Conservation (phyloP, 2,329 filamentous ascomycete species). For the Neonectria ditissima region DNA sequence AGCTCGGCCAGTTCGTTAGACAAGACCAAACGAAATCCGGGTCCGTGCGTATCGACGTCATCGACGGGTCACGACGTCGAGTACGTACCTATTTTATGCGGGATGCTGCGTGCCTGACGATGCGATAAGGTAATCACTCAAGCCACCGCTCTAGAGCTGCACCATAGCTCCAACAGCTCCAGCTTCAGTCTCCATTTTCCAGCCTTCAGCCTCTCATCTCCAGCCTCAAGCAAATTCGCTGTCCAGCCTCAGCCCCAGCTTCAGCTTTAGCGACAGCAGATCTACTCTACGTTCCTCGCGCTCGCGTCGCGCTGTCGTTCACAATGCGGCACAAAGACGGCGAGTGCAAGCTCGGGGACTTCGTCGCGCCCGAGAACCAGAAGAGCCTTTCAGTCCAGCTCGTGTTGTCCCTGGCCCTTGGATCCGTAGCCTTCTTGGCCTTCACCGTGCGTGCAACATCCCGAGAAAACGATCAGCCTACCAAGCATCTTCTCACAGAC, state of each 20-base stretch:
- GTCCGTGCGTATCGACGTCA: conserved; percentile 26
- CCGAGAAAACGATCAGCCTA: neutral
- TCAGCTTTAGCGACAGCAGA: neutral
- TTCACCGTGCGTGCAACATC: conserved; percentile 73
- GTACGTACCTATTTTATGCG: neutral
- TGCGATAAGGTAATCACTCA: conserved; percentile 21
- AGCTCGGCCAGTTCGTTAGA: neutral
- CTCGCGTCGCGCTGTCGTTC: conserved; percentile 3
- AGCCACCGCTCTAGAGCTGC: neutral
- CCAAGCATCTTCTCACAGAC: conserved; percentile 2
- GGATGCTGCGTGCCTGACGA: conserved; percentile 1
- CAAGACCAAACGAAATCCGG: neutral
- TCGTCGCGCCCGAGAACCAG: conserved; percentile 40
- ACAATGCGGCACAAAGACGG: conserved; percentile 22
- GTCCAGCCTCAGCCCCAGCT: neutral
- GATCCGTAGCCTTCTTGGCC: conserved; percentile 75
- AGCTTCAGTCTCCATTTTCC: conserved; percentile 5
- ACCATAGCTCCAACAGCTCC: conserved; percentile 10
- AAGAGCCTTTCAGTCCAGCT: conserved; percentile 73
- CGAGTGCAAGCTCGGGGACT: conserved; percentile 40
- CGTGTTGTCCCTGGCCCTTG: conserved; percentile 77
- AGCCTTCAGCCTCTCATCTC: neutral
- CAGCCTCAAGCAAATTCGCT: neutral
- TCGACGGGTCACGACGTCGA: conserved; percentile 12
- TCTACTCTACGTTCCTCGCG: conserved; percentile 10